Percentiles rank a stretch among this genome's conserved stretches.
phyloP scores from a whole-genome alignment of 2,329 filamentous ascomycete species.

The Akanthomyces lecanii region DNA sequence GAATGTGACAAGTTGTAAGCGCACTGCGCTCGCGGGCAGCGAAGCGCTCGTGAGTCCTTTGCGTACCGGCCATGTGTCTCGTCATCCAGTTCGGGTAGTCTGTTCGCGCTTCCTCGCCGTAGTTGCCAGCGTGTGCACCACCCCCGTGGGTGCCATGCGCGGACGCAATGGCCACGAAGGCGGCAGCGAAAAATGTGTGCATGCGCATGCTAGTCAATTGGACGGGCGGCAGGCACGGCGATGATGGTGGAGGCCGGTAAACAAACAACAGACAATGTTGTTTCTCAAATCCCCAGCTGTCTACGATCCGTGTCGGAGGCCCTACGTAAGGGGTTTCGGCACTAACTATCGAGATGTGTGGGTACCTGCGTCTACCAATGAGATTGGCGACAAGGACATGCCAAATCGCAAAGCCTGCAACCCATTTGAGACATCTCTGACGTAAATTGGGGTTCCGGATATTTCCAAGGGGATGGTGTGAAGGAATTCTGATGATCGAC shows the following conservation, averaged over 20 bases:
- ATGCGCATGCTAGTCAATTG: conserved; percentile 26
- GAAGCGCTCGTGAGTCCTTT: not conserved
- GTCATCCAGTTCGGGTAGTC: conserved; percentile 60
- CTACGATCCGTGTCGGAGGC: not conserved
- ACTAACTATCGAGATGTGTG: not conserved
- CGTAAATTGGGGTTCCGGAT: too few relatives aligned
- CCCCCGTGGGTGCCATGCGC: conserved; percentile 51
- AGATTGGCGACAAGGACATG: not conserved
- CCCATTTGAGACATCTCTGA: too few relatives aligned
- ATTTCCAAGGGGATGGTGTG: not conserved
- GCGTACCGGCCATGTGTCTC: conserved; percentile 61
- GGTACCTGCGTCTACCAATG: not conserved
- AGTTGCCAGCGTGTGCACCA: conserved; percentile 35
- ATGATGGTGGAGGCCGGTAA: not conserved
- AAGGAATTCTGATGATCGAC: not conserved
- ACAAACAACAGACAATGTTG: not conserved
- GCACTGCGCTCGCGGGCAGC: not conserved
- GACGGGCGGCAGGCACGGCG: not conserved
- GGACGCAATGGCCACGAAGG: conserved; percentile 39
- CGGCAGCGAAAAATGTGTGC: conserved; percentile 31
- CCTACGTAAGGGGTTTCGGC: not conserved
- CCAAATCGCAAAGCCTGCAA: not conserved
- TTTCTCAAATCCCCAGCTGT: not conserved
- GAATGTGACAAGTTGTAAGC: not conserved
- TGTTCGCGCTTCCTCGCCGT: conserved; percentile 41